Evolutionary conservation across 164 flowering plant species (phyloP).

Genomic region (Euptelea pleiosperma): DNA sequence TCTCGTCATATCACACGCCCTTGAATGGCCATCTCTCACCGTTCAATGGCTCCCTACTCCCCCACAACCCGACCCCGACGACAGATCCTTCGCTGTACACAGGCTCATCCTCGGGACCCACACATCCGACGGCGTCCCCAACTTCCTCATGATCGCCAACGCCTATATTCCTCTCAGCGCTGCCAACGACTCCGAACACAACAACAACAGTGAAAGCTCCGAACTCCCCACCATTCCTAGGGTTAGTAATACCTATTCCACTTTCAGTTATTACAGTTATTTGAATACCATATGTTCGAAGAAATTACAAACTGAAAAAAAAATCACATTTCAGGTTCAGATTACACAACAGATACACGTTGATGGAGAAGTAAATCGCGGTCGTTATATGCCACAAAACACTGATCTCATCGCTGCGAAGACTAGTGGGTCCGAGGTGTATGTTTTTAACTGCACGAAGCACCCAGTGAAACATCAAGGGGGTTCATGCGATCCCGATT

Average conservation of each 20-base stretch:
- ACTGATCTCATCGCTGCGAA: constrained; percentile 68
- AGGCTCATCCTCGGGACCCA: constrained; percentile 83
- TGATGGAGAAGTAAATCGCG: constrained; percentile 91
- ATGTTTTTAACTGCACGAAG: constrained; percentile 57
- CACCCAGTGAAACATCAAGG: constrained; percentile 32
- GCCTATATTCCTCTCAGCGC: constrained; percentile 48
- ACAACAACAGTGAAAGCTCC: not conserved
- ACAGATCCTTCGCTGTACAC: constrained; percentile 44
- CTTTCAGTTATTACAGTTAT: not conserved
- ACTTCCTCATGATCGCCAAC: constrained; percentile 82
- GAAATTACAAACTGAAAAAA: constrained; percentile 21
- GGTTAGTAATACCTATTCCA: constrained; percentile 23
- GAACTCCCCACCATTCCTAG: constrained; percentile 31
- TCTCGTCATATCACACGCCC: constrained; percentile 71
- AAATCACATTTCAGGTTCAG: constrained; percentile 45
- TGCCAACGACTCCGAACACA: not conserved
- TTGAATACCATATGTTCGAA: constrained; percentile 29
- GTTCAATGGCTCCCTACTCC: constrained; percentile 78
- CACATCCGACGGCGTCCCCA: constrained; percentile 67
- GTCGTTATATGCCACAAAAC: constrained; percentile 82
- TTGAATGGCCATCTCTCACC: constrained; percentile 96
- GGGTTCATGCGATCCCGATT: constrained; percentile 59
- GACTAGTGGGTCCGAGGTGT: constrained; percentile 66
- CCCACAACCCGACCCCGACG: constrained; percentile 20
- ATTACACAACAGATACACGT: constrained; percentile 56